Conservation (phyloP, 208 protist species). For the Kentomonas sorsogonicus region DNA sequence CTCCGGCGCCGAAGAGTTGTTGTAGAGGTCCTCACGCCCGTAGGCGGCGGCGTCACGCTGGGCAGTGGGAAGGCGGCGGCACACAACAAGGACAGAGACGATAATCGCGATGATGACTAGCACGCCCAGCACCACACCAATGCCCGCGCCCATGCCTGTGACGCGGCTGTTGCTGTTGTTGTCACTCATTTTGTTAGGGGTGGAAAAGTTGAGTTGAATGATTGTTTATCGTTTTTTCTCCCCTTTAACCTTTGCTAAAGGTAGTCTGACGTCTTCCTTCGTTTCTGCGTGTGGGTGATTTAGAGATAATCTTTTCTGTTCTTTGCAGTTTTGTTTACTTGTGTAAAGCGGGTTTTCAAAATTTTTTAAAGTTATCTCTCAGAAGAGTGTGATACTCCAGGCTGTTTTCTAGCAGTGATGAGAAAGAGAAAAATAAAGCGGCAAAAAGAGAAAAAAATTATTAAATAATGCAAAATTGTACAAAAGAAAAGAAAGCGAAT, state of each 20-base stretch:
- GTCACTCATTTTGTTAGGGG: too few species aligned
- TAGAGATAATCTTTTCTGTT: too few species aligned
- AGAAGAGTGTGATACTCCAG: not conserved
- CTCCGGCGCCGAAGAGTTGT: not conserved
- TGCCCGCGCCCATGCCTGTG: conserved; percentile 5
- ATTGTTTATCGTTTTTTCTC: too few species aligned
- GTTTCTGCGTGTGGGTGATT: too few species aligned
- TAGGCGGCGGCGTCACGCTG: too few species aligned
- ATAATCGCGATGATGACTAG: conserved; percentile 10
- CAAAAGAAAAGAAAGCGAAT: not conserved
- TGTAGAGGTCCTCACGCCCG: too few species aligned
- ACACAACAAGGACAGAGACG: conserved; percentile 9
- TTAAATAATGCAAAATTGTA: not conserved
- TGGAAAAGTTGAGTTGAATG: too few species aligned
- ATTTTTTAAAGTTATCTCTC: too few species aligned
- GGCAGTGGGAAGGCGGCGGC: not conserved
- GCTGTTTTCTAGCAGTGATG: not conserved
- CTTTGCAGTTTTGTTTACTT: too few species aligned
- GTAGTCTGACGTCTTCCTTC: too few species aligned
- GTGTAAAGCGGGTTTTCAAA: too few species aligned
- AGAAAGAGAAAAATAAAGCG: not conserved
- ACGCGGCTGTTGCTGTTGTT: not conserved
- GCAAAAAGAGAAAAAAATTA: not conserved
- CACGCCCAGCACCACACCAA: conserved; percentile 12
- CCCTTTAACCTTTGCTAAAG: too few species aligned